Evolutionary conservation across 345 rosid genomes (phyloP), one percentile per base, ranked within the genome.

Genomic region (Eucalyptus guilfoylei): DNA sequence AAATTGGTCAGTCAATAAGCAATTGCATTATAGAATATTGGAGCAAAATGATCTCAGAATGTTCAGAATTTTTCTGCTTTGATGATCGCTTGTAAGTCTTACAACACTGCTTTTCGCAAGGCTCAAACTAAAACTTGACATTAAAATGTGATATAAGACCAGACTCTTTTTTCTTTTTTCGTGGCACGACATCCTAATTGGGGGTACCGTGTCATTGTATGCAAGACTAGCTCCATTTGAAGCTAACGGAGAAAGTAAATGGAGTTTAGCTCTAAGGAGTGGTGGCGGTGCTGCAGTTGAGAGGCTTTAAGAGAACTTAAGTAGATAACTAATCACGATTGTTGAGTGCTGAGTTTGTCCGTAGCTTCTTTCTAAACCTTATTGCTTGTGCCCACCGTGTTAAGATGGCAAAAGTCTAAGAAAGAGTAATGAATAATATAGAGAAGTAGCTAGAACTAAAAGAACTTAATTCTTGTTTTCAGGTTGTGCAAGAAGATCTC

Each of bases 191-290:
- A 15, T 49, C 52, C 52, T 85, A 40, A 86, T 49, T 16, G 80
- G 24, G 24, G 52, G 23, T 83, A 47, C 2, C 14, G 1, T 19
- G 42, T 42, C 40, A 23, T 52, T 89, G 60, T 89, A 49, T 52
- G 89, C 90, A 96, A 96, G 98, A 98, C 88, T 95, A 97, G 98
- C 72, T 96, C 87, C 98, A 97, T 83, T 90, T 96, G 93, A 97
- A 97, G 94, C 95, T 95, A 45, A 90, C 96, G 88, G 94, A 95
- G 92, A 97, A 96, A 92, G 98, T 96, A 83, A 95, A 96, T 88
- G 95, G 86, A 93, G 89, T 42, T 69, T 47, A 55, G 85, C 88
- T 80, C 86, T 86, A 24, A 93, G 89, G 72, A 90, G 96, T 80
- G 96, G 97, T 50, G 97, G 96, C 86, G 95, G 96, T 86, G 96